Percentiles rank a stretch among this genome's conserved stretches.
These are phyloP conservation scores for Pilaira anomala DNA, from an alignment of 192 early-diverging fungal genomes.

Conservation along the genomic window DNA sequence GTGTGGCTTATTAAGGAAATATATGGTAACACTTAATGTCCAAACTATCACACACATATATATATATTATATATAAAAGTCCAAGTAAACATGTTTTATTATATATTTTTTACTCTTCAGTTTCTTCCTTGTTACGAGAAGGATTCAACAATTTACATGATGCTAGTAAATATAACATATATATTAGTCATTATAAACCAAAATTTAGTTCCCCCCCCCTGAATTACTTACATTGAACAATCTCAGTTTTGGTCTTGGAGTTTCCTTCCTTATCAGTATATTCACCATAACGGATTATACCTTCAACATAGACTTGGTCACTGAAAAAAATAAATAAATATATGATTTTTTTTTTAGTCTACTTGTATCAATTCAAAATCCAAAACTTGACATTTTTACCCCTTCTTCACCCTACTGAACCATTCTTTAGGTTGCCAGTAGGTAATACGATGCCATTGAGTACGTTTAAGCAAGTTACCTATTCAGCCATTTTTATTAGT, in stretches of 20 bases:
- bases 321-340: conserved; percentile 25
- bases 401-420: conserved; percentile 54
- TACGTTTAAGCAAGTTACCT: conserved; percentile 64
- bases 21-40: too few species aligned
- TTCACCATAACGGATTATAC: conserved; percentile 56
- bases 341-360: background rate
- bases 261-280: conserved; percentile 63
- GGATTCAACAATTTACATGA: conserved; percentile 6
- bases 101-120: background rate
- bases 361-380: background rate
- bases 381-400: too few species aligned
- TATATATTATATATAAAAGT: background rate
- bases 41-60: background rate
- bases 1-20: too few species aligned
- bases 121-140: conserved; percentile 1
- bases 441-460: conserved; percentile 65
- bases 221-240: conserved; percentile 41
- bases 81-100: too few species aligned
- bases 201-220: too few species aligned
- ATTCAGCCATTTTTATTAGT: background rate
- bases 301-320: conserved; percentile 62
- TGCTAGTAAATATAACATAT: background rate
- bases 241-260: conserved; percentile 50
- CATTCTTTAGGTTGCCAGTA: conserved; percentile 40
- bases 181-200: background rate